These are phyloP conservation scores for Nothopassalora personata DNA, from an alignment of 2,329 filamentous ascomycete species.

Conservation along the genomic window DNA sequence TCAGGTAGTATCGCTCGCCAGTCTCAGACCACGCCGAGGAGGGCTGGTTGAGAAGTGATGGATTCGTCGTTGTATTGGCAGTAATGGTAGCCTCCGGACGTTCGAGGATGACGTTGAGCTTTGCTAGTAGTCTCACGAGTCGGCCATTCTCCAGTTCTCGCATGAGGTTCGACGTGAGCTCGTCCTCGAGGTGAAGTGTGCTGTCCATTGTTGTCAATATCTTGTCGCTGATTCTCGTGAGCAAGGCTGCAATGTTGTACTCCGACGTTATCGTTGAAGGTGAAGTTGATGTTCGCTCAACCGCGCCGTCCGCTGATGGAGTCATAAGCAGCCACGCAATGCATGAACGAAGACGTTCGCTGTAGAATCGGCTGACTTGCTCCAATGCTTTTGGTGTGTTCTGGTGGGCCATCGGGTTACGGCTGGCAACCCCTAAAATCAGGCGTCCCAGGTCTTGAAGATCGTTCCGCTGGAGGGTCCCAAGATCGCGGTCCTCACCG, in stretches of 20 bases:
- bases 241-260: conserved; percentile 74
- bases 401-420: conserved; percentile 42
- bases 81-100: conserved; percentile 62
- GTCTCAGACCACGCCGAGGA: conserved; percentile 71
- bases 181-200: conserved; percentile 72
- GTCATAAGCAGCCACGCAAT: conserved; percentile 76
- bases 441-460: conserved; percentile 77
- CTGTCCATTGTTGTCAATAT: conserved; percentile 71
- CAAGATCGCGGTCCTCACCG: conserved; percentile 61
- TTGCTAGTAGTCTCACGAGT: conserved; percentile 71
- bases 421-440: conserved; percentile 68
- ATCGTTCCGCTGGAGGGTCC: conserved; percentile 82
- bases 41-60: conserved; percentile 29
- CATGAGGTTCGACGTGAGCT: conserved; percentile 63
- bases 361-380: conserved; percentile 70
- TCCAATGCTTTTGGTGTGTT: conserved; percentile 70
- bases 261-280: conserved; percentile 27
- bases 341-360: conserved; percentile 69
- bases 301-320: conserved; percentile 29
- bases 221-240: conserved; percentile 72
- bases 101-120: conserved; percentile 84
- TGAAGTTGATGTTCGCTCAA: neutral
- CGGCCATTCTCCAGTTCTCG: conserved; percentile 87
- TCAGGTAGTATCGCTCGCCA: conserved; percentile 85
- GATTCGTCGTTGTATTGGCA: conserved; percentile 27